phyloP scores from a whole-genome alignment of 495 filamentous ascomycete genomes.

The Hypoxylon lienhwacheense region DNA sequence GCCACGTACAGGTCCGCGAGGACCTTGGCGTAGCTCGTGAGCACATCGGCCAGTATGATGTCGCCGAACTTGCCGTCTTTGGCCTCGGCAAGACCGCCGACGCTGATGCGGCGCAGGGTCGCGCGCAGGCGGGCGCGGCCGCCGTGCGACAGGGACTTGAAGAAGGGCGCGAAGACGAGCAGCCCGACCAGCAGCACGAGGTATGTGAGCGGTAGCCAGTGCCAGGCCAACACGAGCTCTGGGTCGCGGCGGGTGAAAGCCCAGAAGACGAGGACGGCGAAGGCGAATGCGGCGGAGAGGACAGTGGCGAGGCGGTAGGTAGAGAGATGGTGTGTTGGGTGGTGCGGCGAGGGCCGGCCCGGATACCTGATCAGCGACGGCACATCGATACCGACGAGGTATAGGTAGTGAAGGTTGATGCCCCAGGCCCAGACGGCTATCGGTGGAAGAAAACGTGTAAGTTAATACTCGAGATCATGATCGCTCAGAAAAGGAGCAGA shows the following conservation, averaged over 20 bases:
- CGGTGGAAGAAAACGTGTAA: neutral
- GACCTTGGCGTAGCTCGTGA: conserved; percentile 92
- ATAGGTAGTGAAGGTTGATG: conserved; percentile 79
- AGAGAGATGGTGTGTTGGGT: conserved; percentile 72
- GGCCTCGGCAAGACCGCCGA: conserved; percentile 78
- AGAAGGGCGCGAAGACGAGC: conserved; percentile 67
- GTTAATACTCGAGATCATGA: conserved; percentile 1
- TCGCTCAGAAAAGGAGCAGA: no score
- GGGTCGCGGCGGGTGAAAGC: conserved; percentile 67
- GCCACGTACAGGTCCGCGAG: conserved; percentile 86
- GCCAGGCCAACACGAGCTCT: conserved; percentile 68
- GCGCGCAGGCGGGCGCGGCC: conserved; percentile 76
- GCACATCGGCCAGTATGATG: conserved; percentile 87
- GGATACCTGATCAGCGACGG: conserved; percentile 80
- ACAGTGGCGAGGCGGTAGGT: conserved; percentile 80
- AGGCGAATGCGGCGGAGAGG: conserved; percentile 66
- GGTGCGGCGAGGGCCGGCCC: conserved; percentile 60
- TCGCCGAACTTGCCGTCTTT: conserved; percentile 91
- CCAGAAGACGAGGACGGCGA: conserved; percentile 83
- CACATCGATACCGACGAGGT: conserved; percentile 75
- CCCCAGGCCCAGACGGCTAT: conserved; percentile 91
- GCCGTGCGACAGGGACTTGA: conserved; percentile 58
- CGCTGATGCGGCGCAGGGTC: conserved; percentile 68
- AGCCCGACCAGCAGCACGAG: conserved; percentile 68
- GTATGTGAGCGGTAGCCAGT: conserved; percentile 79